Base-by-base conservation (phyloP, 768 basidiomycete species). In the Amanita rimosa region DNA sequence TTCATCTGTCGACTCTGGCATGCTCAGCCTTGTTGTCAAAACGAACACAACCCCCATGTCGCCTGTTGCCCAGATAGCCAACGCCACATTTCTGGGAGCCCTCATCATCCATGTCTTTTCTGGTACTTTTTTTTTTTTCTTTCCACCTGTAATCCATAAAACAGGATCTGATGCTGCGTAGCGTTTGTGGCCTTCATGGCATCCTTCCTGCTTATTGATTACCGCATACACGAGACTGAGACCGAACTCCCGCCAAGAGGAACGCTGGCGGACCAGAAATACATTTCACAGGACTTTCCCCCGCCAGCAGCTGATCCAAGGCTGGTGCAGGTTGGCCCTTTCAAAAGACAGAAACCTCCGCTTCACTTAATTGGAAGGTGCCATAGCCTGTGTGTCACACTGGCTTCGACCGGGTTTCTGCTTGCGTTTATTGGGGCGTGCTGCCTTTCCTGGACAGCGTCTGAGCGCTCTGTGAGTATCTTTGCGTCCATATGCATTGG, bases 201-300 rank as follows among this genome's bases (percentile, higher is more conserved):
- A 8, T 48, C 47, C 17, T 48, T 48, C 36, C 6, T 48, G 6
- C 47, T 48, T 16, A 29, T 48, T 37, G 31, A 48, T 27, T 48
- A 48, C 26, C 47, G 47, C 17, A 48, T 48, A 17, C 47, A 48
- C 16, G 47, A 48, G 16, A 48, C 38, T 13, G 47, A 46, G 35
- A 35, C 35, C 5, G 45, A 46, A 26, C 7, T 46, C 11, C 45
- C 45, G n/a, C 45, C 45, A 9, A 46, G 34, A 36, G 45, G 35
- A 3, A 17, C 37, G 17, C 35, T 35, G 19, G 26, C 22, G 26
- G 26, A 39, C 27, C 19, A 31, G 17, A 14, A n/a, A 16, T 35
- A 33, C 17, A n/a, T n/a, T 11, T 14, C 22, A 11, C 19, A 9
- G 10, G 37, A 36, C 19, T 13, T n/a, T 1, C 36, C 46, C 11